A percentile compares a stretch with the other conserved stretches of the same genome.
Evolutionary conservation across 1,284 basidiomycete species (phyloP).

Genomic region (Bondarzewia mesenterica): DNA sequence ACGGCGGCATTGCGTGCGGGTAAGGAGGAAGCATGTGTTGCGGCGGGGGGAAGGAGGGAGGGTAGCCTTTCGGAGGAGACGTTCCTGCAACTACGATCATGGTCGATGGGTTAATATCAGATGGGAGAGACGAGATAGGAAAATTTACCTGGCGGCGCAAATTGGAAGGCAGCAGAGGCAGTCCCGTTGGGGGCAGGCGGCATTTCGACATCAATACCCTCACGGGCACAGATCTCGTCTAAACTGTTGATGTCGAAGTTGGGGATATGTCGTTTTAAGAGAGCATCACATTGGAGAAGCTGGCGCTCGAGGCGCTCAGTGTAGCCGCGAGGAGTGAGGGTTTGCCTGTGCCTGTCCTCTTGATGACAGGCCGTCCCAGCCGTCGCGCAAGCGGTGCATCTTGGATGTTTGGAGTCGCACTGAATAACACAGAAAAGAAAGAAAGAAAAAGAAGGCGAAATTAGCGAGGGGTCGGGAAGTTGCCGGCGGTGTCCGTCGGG

Average conservation of each 20-base stretch:
- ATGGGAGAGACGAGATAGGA: not conserved
- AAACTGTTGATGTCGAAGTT: conserved; percentile 58
- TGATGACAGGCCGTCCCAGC: conserved; percentile 73
- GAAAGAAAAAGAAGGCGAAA: conserved; percentile 12
- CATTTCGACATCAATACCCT: conserved; percentile 53
- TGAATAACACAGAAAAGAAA: conserved; percentile 22
- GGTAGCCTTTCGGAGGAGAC: conserved; percentile 21
- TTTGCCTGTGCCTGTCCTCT: conserved; percentile 77
- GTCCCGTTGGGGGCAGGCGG: conserved; percentile 16
- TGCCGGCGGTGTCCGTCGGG: conserved; percentile 77
- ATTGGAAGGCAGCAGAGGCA: conserved; percentile 29
- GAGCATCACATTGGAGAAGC: conserved; percentile 62
- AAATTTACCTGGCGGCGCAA: conserved; percentile 20
- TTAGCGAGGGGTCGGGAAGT: conserved; percentile 46
- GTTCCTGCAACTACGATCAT: conserved; percentile 11
- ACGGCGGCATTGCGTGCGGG: conserved; percentile 27
- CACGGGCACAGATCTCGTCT: conserved; percentile 53
- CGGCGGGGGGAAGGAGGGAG: conserved; percentile 20
- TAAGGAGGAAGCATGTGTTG: conserved; percentile 35
- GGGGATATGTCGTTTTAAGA: conserved; percentile 63
- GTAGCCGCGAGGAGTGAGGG: conserved; percentile 72
- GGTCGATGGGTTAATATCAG: not conserved
- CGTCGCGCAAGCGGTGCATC: conserved; percentile 73
- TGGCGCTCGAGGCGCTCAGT: conserved; percentile 72
- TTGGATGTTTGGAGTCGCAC: conserved; percentile 83